phyloP scores from a whole-genome alignment of 2,329 filamentous ascomycete genomes.

The Fusarium sterilihyphosum region DNA sequence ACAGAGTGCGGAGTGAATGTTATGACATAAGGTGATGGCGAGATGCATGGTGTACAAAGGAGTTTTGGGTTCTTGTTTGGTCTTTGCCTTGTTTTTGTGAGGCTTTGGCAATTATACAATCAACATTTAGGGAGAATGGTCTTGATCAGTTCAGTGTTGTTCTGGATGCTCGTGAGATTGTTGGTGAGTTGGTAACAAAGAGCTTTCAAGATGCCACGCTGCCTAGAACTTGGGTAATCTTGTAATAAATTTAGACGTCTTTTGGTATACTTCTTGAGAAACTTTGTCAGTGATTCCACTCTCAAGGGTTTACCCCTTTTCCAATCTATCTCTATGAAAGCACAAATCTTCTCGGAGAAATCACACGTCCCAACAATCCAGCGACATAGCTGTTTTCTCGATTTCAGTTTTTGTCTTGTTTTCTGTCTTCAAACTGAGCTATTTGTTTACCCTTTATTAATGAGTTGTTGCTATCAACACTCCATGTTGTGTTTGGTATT shows the following conservation, averaged over 20 bases:
- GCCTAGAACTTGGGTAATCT: background rate
- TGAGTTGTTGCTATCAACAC: too few species aligned
- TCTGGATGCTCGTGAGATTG: background rate
- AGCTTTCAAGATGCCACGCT: background rate
- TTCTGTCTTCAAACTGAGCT: too few species aligned
- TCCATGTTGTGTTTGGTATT: background rate
- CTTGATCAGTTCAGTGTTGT: background rate
- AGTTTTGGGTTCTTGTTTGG: constrained; percentile 24
- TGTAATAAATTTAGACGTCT: background rate
- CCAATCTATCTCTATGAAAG: background rate
- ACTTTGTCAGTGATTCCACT: too few species aligned
- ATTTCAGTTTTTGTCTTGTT: accelerated
- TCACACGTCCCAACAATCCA: accelerated
- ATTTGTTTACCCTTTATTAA: background rate
- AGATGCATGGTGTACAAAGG: constrained; percentile 32
- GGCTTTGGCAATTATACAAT: background rate
- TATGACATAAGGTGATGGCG: background rate
- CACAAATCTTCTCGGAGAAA: too few species aligned
- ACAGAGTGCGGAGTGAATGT: constrained; percentile 46
- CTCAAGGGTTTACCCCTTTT: background rate
- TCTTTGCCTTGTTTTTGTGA: background rate
- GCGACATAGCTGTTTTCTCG: accelerated
- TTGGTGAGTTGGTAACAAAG: background rate
- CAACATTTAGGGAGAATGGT: constrained; percentile 9
- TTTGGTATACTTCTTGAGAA: background rate